A percentile compares a stretch with the other conserved stretches of the same genome.
Conservation (phyloP, 2,329 filamentous ascomycete genomes). For the Sporothrix humicola region DNA sequence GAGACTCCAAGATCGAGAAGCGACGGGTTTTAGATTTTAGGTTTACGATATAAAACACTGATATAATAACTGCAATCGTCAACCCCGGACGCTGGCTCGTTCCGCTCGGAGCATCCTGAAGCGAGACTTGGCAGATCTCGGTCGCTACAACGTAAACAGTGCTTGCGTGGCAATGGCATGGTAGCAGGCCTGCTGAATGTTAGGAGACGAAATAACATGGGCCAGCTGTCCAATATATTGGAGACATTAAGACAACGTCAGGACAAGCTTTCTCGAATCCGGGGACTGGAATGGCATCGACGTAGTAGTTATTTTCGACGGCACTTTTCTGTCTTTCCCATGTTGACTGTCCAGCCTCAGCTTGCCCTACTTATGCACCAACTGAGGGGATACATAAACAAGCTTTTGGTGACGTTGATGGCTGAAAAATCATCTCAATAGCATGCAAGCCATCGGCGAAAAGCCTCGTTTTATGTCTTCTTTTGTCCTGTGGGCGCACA, state of each 20-base stretch:
- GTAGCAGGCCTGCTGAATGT: background rate
- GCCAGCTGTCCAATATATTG: background rate
- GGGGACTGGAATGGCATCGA: background rate
- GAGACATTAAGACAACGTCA: background rate
- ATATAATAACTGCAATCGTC: too few relatives aligned
- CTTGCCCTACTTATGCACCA: background rate
- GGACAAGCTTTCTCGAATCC: constrained; percentile 7
- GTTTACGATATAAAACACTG: background rate
- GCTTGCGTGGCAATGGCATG: background rate
- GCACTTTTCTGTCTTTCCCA: too few relatives aligned
- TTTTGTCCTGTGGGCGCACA: too few relatives aligned
- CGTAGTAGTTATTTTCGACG: too few relatives aligned
- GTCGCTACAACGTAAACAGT: background rate
- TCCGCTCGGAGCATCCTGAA: background rate
- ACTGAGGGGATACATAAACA: background rate
- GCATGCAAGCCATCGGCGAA: constrained; percentile 5
- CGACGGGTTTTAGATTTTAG: background rate
- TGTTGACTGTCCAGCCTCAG: background rate
- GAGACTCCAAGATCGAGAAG: background rate
- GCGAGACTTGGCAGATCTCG: constrained; percentile 2
- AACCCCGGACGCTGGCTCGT: background rate
- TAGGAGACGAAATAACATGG: background rate
- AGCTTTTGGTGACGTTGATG: background rate
- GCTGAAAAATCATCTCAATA: background rate
- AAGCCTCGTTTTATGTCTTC: background rate